phyloP scores from a whole-genome alignment of 75 land plant species.

The Sequoia sempervirens region DNA sequence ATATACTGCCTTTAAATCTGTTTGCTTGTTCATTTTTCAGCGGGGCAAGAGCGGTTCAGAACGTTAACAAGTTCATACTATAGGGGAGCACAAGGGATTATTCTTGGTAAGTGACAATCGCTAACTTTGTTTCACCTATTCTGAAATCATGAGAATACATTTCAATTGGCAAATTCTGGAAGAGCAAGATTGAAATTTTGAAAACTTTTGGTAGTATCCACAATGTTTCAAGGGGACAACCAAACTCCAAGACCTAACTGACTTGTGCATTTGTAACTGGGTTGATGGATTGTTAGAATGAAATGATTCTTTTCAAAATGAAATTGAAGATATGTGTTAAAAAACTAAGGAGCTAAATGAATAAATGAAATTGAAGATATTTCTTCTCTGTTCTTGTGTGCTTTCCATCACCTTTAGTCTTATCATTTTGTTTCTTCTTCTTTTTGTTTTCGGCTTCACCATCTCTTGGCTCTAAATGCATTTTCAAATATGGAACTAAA shows the following conservation, averaged over 20 bases:
- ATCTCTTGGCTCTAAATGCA: not conserved
- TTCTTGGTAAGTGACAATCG: constrained; percentile 53
- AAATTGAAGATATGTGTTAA: not conserved
- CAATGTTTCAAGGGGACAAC: not conserved
- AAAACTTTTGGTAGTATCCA: not conserved
- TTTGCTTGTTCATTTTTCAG: constrained; percentile 26
- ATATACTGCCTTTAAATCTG: not conserved
- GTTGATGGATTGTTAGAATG: not conserved
- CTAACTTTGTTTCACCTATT: not conserved
- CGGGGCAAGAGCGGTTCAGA: constrained; percentile 94
- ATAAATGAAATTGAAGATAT: not conserved
- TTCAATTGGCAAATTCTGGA: not conserved
- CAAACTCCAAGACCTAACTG: not conserved
- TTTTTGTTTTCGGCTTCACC: not conserved
- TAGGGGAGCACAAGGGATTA: constrained; percentile 84
- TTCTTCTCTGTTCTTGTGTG: not conserved
- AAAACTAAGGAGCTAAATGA: not conserved
- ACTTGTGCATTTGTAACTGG: not conserved
- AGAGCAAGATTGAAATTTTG: not conserved
- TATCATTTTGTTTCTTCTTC: not conserved
- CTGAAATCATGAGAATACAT: not conserved
- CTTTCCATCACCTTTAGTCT: not conserved
- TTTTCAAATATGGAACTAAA: not conserved
- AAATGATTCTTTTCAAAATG: not conserved
- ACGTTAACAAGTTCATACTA: constrained; percentile 91